Conservation (phyloP, 2,329 filamentous ascomycete genomes). For the Rachicladosporium sp. region DNA sequence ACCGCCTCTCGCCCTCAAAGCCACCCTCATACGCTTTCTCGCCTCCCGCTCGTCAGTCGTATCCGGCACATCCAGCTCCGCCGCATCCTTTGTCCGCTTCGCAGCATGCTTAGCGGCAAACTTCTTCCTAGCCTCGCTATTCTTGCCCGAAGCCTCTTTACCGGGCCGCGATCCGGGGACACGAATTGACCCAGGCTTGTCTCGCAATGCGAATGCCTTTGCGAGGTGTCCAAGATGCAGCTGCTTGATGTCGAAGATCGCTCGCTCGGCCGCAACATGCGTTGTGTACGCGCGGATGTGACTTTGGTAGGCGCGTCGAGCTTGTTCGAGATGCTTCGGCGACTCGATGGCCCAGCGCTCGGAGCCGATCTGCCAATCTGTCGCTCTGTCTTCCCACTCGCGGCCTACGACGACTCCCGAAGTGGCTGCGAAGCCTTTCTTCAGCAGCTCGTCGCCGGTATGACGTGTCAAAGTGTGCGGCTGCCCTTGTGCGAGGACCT, state of each 20-base stretch:
- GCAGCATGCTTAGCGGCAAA: slow-evolving; percentile 20
- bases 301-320: slow-evolving; percentile 74
- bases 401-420: slow-evolving; percentile 26
- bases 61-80: slow-evolving; percentile 14
- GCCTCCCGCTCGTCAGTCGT: slow-evolving; percentile 32
- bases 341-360: slow-evolving; percentile 55
- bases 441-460: slow-evolving; percentile 53
- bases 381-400: slow-evolving; percentile 54
- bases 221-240: slow-evolving; percentile 86
- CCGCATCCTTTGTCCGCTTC: slow-evolving; percentile 16
- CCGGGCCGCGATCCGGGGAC: slow-evolving; percentile 39
- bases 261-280: slow-evolving; percentile 72
- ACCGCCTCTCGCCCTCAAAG: slow-evolving; percentile 39
- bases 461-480: slow-evolving; percentile 41
- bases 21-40: slow-evolving; percentile 40
- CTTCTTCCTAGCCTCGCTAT: slow-evolving; percentile 30
- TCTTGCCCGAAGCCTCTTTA: slow-evolving; percentile 34
- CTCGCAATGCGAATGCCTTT: slow-evolving; percentile 82
- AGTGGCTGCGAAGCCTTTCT: slow-evolving; percentile 44
- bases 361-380: slow-evolving; percentile 53
- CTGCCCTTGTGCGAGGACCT: slow-evolving; percentile 61
- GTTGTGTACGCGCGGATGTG: slow-evolving; percentile 93
- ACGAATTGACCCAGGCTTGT: slow-evolving; percentile 70
- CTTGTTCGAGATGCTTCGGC: slow-evolving; percentile 62
- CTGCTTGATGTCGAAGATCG: slow-evolving; percentile 81